Evolutionary conservation across 2,329 filamentous ascomycete species (phyloP), one percentile per base, ranked within the genome.

Genomic region (Neonectria hederae): DNA sequence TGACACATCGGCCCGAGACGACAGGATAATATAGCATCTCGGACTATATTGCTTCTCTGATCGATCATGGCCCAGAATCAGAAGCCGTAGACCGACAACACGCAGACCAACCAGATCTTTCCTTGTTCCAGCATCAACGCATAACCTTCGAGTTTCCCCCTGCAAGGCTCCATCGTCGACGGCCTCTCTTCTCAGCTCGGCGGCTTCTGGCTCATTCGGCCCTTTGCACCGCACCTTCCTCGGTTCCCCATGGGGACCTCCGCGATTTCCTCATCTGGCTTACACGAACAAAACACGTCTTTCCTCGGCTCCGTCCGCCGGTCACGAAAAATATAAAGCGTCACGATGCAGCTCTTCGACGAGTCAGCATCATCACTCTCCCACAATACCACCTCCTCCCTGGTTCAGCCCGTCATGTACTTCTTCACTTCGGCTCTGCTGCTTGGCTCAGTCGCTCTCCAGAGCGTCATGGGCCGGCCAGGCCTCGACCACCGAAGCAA

Each of bases 391-490:
- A 74, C 76, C 19, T 72, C 69, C 17, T 68, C 69, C 28, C 49
- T 74, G 32, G 62, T 75, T 42, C 75, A 78, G 65, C 79, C 81
- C 69, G 79, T 83, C 74, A 86, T 86, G 84, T 80, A 86, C 70
- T 77, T 83, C 56, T 67, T 87, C 66, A 79, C 83, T 26, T 83
- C 83, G 59, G 76, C 84, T 32, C 69, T 87, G 32, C 76, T 88
- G 28, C 76, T 87, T 63, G 83, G 85, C 77, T 81, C 82, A 56
- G 77, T 82, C 66, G 84, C 83, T 76, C 75, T 85, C 55, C 85
- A 87, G 76, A 75, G 79, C 43, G 83, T 84, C 69, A 73, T 87
- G 46, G 84, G 83, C 48, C 78, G 82, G 11, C 83, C 84, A 69
- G 75, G 66, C 66, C 69, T 38, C 59, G 35, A 75, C 69, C 65